phyloP scores from a whole-genome alignment of 768 basidiomycete species.

The Pleurotus citrinopileatus region DNA sequence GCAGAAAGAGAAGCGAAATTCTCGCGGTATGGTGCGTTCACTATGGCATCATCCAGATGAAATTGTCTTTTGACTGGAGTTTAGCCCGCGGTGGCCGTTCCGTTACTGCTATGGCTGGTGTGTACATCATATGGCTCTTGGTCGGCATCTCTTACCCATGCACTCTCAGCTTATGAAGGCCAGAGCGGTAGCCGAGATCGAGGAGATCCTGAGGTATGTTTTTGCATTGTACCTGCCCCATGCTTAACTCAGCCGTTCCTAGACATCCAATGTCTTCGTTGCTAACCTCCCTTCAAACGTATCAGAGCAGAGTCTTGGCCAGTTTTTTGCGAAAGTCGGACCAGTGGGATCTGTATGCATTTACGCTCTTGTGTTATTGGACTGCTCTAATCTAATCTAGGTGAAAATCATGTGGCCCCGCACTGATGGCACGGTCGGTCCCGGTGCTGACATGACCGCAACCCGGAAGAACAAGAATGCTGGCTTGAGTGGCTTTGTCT shows the following conservation, averaged over 20 bases:
- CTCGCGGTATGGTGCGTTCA: slow-evolving; percentile 55
- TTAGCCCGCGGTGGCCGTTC: slow-evolving; percentile 67
- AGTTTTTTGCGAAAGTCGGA: slow-evolving; percentile 88
- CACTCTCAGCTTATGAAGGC: slow-evolving; percentile 70
- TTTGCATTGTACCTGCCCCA: background rate
- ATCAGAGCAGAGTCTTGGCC: slow-evolving; percentile 81
- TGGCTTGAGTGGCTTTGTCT: slow-evolving; percentile 93
- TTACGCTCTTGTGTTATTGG: background rate
- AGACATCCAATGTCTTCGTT: slow-evolving; percentile 97
- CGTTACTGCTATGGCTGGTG: slow-evolving; percentile 88
- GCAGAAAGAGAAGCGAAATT: slow-evolving; percentile 86
- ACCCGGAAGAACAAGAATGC: slow-evolving; percentile 67
- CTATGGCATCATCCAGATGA: background rate
- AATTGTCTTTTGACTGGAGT: slow-evolving; percentile 4
- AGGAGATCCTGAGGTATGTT: slow-evolving; percentile 78
- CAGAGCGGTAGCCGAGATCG: slow-evolving; percentile 89
- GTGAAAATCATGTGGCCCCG: slow-evolving; percentile 99
- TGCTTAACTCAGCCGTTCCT: slow-evolving; percentile 4
- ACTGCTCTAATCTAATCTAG: slow-evolving; percentile 33
- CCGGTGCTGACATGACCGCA: slow-evolving; percentile 74
- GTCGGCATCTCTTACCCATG: background rate
- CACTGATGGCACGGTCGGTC: slow-evolving; percentile 62
- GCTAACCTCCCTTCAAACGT: slow-evolving; percentile 88
- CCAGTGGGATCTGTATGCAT: slow-evolving; percentile 84
- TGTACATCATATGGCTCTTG: slow-evolving; percentile 23